phyloP scores from a whole-genome alignment of 2,329 filamentous ascomycete genomes.

The Penicillium sp. region DNA sequence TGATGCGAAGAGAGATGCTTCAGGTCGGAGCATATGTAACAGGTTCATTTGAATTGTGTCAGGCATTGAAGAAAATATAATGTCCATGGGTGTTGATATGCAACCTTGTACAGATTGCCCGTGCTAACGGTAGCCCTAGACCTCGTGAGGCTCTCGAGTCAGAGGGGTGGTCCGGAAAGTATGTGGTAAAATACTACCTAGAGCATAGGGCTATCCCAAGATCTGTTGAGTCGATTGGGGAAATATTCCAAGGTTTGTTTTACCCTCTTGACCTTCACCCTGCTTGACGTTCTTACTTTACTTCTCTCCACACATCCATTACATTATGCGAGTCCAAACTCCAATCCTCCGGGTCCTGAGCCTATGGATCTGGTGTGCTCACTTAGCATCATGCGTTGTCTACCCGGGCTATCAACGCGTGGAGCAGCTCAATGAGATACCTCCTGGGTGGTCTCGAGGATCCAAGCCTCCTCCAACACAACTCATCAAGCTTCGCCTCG shows the following conservation, averaged over 20 bases:
- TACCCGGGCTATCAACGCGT: slow-evolving; percentile 22
- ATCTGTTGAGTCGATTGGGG: not conserved
- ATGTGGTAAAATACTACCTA: not conserved
- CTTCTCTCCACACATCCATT: not conserved
- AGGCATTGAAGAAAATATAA: too few relatives aligned
- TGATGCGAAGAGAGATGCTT: too few relatives aligned
- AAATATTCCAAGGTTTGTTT: not conserved
- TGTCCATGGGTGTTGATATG: too few relatives aligned
- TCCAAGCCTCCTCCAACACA: slow-evolving; percentile 36
- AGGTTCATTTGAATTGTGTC: too few relatives aligned
- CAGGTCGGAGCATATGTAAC: too few relatives aligned
- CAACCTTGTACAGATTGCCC: too few relatives aligned
- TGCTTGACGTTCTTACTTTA: not conserved
- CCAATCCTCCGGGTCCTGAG: slow-evolving; percentile 3
- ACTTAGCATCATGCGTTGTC: not conserved
- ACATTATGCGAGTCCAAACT: not conserved
- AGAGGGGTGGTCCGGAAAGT: not conserved
- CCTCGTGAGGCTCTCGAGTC: too few relatives aligned
- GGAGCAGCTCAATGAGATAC: slow-evolving; percentile 33
- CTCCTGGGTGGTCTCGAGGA: slow-evolving; percentile 37
- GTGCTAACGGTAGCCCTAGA: too few relatives aligned
- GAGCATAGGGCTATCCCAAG: not conserved
- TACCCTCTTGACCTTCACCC: not conserved
- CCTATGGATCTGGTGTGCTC: slow-evolving; percentile 14
- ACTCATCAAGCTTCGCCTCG: slow-evolving; percentile 52